Percentiles rank a stretch among this genome's conserved stretches.
Conservation (phyloP, 1,139 yeast species). For the Suhomyces ambrosiae region DNA sequence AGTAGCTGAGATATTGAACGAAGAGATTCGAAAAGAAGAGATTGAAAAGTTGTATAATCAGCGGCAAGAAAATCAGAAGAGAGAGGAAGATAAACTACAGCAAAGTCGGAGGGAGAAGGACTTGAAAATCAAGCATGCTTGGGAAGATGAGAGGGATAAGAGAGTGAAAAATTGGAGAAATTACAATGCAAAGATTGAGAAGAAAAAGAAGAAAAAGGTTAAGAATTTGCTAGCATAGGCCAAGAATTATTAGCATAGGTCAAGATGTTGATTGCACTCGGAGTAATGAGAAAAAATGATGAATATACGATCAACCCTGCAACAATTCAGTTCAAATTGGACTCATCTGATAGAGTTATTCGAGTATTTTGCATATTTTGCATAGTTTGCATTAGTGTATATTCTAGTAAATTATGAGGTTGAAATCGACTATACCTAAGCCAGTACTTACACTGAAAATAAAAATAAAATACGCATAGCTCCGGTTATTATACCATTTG, state of each 20-base stretch:
- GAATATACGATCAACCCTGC: no score
- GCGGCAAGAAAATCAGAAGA: conserved; percentile 28
- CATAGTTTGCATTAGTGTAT: no score
- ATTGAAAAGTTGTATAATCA: conserved; percentile 38
- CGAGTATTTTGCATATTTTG: no score
- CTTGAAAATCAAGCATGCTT: conserved; percentile 46
- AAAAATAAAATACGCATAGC: no score
- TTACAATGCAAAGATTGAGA: conserved; percentile 47
- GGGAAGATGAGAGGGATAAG: conserved; percentile 66
- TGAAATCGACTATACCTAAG: no score
- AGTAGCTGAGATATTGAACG: conserved; percentile 36
- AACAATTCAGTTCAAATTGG: no score
- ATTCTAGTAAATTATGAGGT: no score
- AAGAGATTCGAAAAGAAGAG: conserved; percentile 34
- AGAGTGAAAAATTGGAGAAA: conserved; percentile 66
- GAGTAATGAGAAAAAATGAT: not conserved
- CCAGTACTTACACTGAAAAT: no score
- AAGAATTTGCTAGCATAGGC: conserved; percentile 39
- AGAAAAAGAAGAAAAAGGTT: conserved; percentile 45
- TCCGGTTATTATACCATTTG: no score
- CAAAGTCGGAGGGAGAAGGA: conserved; percentile 41
- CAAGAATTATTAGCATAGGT: no score
- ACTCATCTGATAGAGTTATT: no score
- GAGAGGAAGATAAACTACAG: conserved; percentile 31
- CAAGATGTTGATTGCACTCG: no score